Base-by-base conservation (phyloP, 2,329 filamentous ascomycete genomes). In the Hypoxylon sp. region DNA sequence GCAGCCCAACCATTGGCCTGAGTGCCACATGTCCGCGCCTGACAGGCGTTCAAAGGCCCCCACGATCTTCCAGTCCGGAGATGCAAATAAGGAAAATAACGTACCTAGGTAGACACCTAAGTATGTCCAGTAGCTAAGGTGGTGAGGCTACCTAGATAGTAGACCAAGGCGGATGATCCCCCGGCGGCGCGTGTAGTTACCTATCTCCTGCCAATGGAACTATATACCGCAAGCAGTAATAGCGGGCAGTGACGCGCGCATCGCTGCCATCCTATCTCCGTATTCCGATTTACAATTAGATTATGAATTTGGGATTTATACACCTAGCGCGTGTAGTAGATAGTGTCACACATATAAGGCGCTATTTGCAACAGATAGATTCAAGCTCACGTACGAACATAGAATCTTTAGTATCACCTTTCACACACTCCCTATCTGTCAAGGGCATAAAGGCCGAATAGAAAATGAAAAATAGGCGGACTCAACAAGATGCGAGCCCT, bases 21-120 rank as follows among this genome's bases (percentile, higher is more conserved):
- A 33, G 46, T 67, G 66, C 68, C 68, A 70, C 68, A 67, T 70
- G 68, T 67, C 61, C 63, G 44, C 32, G 61, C 58, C 63, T 66
- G 51, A 70, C 45, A 67, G 64, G 64, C 52, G 26, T 2, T n/a
- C 24, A 2, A 6, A n/a, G 4, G 14, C 51, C 42, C 30, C 32
- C 50, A 24, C 38, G 18, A 26, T 36, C 16, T 36, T 40, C 30
- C 45, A 45, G 14, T 46, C 33, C 7, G n/a, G 36, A 40, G n/a
- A 40, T 40, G 36, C 36, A 1, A 40, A 40, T 40, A 40, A 18
- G 18, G 12, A 3, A 33, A 14, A n/a, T n/a, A 6, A 38, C 14
- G 4, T 6, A n/a, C 14, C 7, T 6, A n/a, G 2, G 5, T 40
- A 40, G 36, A 6, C n/a, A 18, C 36, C n/a, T 40, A 40, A 40